Evolutionary conservation across 2,329 filamentous ascomycete genomes (phyloP), one percentile per base, ranked within the genome.

Genomic region (Aspergillus fischeri): DNA sequence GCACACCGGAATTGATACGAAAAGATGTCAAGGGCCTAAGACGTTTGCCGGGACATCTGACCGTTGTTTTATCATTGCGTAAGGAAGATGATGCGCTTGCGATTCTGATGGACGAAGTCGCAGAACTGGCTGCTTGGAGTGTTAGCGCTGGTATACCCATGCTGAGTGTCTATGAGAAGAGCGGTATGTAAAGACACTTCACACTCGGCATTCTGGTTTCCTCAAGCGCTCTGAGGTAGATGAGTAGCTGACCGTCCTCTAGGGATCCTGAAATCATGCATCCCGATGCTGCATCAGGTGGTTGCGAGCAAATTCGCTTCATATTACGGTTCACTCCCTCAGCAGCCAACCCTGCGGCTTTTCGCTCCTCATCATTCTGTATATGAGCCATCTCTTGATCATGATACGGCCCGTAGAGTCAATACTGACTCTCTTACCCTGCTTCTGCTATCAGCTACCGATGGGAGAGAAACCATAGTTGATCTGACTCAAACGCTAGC

Each of bases 401-500:
- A 47, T 52, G 61, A 53, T 48, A 59, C 53, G 60, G 63, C 56
- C 28, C 53, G 63, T 24, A 66, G 63, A 20, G 60, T 60, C 17
- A 71, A 70, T 38, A 56, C 53, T n/a, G 60, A 64, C 14, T 65
- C 70, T 58, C 73, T 88, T 20, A 83, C 81, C 3, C 75, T 97
- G 20, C 84, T 96, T 56, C 84, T 99, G 42, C 84, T 99, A 52
- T 96, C 91, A 14, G 85, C 86, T 41, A 89, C 93, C 55, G 94
- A 99, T 67, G 93, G 94, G 51, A 86, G 93, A 54, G 91, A 96
- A 69, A 97, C 93, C 3, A 85, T 99, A 61, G 92, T 99, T 44
- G 94, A 99, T 73, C 83, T 99, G 49, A 99, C 94, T 45, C 91
- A 92, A 70, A 97, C 95, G 1, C 81, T 99, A 24, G 86, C 93